A percentile compares a stretch with the other conserved stretches of the same genome.
These are phyloP conservation scores for Sicyos baderoa DNA, from an alignment of 306 rosid species.

Conservation along the genomic window DNA sequence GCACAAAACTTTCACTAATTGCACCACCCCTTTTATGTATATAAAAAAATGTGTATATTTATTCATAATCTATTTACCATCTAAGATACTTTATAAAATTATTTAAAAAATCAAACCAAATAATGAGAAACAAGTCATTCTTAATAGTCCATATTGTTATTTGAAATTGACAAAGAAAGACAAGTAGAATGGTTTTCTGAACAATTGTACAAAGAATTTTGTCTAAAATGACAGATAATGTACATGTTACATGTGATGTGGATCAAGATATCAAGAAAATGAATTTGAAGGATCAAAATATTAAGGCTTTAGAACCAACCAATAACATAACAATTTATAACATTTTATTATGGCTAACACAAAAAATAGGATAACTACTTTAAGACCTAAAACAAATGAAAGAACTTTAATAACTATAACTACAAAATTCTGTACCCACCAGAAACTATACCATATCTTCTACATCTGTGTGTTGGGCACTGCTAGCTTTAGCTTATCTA, in stretches of 20 bases:
- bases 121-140: too few relatives aligned
- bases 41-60: too few relatives aligned
- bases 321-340: constrained; percentile 6
- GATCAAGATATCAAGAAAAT: not conserved
- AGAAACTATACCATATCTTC: constrained; percentile 18
- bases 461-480: constrained; percentile 38
- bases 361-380: not conserved
- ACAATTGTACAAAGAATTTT: too few relatives aligned
- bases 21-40: too few relatives aligned
- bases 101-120: too few relatives aligned
- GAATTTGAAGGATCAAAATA: too few relatives aligned
- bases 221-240: not conserved
- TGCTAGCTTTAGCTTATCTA: constrained; percentile 21
- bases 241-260: not conserved
- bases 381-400: not conserved
- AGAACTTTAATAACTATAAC: constrained; percentile 22
- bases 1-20: too few relatives aligned
- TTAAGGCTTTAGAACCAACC: not conserved
- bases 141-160: too few relatives aligned
- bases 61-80: too few relatives aligned
- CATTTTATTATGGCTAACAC: not conserved
- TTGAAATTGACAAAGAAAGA: too few relatives aligned
- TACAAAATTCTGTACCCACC: constrained; percentile 64
- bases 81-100: too few relatives aligned
- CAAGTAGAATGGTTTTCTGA: not conserved